Base-by-base conservation (phyloP, 306 rosid species). In the Castanea mollissima region DNA sequence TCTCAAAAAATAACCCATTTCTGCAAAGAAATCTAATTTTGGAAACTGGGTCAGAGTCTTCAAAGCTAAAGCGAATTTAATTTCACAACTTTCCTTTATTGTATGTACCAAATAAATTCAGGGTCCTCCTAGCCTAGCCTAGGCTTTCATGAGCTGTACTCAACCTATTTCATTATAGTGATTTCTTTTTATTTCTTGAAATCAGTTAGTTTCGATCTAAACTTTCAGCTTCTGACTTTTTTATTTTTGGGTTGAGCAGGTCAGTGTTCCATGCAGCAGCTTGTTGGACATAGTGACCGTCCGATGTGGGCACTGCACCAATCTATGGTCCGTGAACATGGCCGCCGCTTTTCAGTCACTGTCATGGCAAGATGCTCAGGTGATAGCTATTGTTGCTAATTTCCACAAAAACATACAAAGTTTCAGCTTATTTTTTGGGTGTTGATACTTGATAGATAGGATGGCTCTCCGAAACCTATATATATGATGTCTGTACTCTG, bases 301-400 rank as follows among this genome's bases (percentile, higher is more conserved):
- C 81, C 93, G 99, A 88, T 96, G 99, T 75, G 99, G 99, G 21
- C 99, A 93, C 92, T 96, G 99, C 90, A 90, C 93, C 75, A 96
- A 96, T 90, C 88, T 96, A n/a, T 96, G 97, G 99, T 91, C 99
- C 77, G 98, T 96, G 76, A 96, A 96, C 84, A 96, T 96, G 99
- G 98, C 98, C 65, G 98, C 98, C 10, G 97, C 99, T 62, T 89
- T 93, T 89, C 98, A 93, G 85, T 87, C 98, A 44, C 88, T 91
- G 64, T 89, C 99, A 54, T 96, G 93, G 94, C 99, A 91, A 91
- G 93, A 91, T 88, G 60, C 80, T 71, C 99, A 94, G 96, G 94
- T 85, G 81, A n/a, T 69, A 20, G 25, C 12, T 15, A 0, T 41
- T 32, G 25, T 19, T 44, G 5, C 7, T 32, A 14, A 14, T 73